These are phyloP conservation scores for Lasiosphaeria ovina DNA, from an alignment of 495 filamentous ascomycete genomes.

Conservation along the genomic window DNA sequence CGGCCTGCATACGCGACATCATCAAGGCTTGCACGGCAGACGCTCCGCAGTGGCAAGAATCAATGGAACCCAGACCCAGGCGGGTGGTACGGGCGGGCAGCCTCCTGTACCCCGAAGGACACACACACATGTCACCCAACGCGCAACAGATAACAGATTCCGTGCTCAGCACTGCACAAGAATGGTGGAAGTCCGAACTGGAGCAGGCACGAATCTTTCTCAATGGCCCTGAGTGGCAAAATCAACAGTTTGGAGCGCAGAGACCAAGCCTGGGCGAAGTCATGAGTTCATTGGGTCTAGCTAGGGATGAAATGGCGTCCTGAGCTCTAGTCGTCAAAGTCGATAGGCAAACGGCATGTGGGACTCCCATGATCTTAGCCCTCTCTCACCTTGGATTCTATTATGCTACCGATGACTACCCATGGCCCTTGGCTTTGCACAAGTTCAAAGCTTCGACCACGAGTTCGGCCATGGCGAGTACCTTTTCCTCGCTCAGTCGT, in stretches of 20 bases:
- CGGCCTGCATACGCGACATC: background rate
- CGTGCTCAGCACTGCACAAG: constrained; percentile 1
- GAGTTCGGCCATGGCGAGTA: constrained; percentile 30
- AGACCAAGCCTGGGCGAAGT: constrained; percentile 3
- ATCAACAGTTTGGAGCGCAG: constrained; percentile 1
- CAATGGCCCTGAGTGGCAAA: background rate
- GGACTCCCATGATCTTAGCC: too few relatives aligned
- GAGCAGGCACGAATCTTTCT: constrained; percentile 3
- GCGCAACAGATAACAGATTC: background rate
- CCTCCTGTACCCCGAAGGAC: background rate
- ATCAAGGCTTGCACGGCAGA: background rate
- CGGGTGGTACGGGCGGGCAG: constrained; percentile 1
- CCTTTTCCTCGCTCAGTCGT: constrained; percentile 35
- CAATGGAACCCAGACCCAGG: background rate
- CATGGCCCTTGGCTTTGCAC: background rate
- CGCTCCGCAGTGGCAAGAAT: background rate
- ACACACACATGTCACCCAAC: background rate
- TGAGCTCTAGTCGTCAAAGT: too few relatives aligned
- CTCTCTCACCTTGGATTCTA: background rate
- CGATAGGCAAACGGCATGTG: too few relatives aligned
- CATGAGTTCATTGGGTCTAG: background rate
- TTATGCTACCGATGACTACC: background rate
- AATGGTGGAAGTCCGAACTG: constrained; percentile 3
- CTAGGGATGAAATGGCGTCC: too few relatives aligned
- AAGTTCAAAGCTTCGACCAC: constrained; percentile 10